Evolutionary conservation across 2,329 filamentous ascomycete genomes (phyloP), one percentile per base, ranked within the genome.

Genomic region (Penicillium hesseltinei): DNA sequence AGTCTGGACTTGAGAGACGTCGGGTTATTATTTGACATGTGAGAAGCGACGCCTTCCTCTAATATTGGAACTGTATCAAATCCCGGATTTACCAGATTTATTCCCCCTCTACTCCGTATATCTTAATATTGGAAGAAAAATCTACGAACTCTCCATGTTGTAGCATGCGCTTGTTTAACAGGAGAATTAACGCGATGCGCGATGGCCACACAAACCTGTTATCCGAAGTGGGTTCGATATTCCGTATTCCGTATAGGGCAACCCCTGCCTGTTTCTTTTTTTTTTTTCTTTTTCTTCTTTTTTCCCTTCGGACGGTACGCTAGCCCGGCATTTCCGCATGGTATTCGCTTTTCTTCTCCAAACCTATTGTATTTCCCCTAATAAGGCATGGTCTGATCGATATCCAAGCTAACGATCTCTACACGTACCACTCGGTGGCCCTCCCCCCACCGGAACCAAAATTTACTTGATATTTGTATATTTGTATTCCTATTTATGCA

Each of bases 371-470:
- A n/a, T 33, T 33, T 13, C n/a, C 43, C 51, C 27, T 7, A 46
- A 53, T 56, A 42, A n/a, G 57, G 57, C 23, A 55, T 51, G 46
- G 54, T 40, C 43, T 62, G 56, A 57, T 62, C 54, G 52, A 62
- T 36, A 53, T 44, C 44, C 39, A 46, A 54, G 52, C 45, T 50
- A 51, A 36, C 36, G 52, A 52, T 56, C 54, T 56, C 19, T 52
- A 44, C 52, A 54, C 52, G 52, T 54, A 54, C 52, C 45, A 54
- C 44, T 8, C 10, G 17, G 51, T 45, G 50, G 50, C 43, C n/a
- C 36, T 13, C 1, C 11, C 11, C 31, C 5, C 15, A 25, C 19
- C 19, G n/a, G 42, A 36, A 31, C n/a, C n/a, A 27, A 19, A 38
- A 39, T 25, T 27, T 38, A 19, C 3, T 15, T 29, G 33, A 27